phyloP scores from a whole-genome alignment of 495 filamentous ascomycete species.

The Podospora sp. region DNA sequence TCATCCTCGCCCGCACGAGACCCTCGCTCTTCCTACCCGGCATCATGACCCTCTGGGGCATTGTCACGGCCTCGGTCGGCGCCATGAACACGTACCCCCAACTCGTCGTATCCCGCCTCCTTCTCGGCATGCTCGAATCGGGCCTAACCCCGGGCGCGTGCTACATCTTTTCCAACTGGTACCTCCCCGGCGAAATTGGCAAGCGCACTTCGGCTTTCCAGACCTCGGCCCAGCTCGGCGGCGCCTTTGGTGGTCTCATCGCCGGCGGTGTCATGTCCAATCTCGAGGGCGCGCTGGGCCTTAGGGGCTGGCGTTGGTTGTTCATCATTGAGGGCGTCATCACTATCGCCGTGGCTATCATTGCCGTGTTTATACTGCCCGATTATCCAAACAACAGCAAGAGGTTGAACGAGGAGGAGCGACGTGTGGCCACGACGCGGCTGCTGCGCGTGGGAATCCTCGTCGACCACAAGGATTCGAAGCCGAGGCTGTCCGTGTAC shows the following conservation, averaged over 20 bases:
- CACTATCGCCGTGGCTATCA: constrained; percentile 52
- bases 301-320: constrained; percentile 51
- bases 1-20: constrained; percentile 17
- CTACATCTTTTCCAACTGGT: constrained; percentile 64
- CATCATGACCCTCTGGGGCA: constrained; percentile 60
- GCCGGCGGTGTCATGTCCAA: constrained; percentile 48
- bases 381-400: constrained; percentile 61
- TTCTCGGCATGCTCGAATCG: constrained; percentile 63
- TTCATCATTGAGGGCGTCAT: constrained; percentile 59
- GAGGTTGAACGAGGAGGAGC: constrained; percentile 63
- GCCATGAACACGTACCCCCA: constrained; percentile 53
- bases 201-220: constrained; percentile 62
- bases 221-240: constrained; percentile 58
- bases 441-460: constrained; percentile 32
- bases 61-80: constrained; percentile 56
- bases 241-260: constrained; percentile 60
- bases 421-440: constrained; percentile 38
- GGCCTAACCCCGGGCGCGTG: constrained; percentile 59
- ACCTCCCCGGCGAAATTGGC: constrained; percentile 63
- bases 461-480: background rate
- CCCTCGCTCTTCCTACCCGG: constrained; percentile 57
- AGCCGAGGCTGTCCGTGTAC: background rate
- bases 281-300: constrained; percentile 56
- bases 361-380: constrained; percentile 56
- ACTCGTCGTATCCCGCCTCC: constrained; percentile 56